A percentile compares a stretch with the other conserved stretches of the same genome.
Conservation (phyloP, 371 early-diverging fungal genomes). For the Mortierella sp. region DNA sequence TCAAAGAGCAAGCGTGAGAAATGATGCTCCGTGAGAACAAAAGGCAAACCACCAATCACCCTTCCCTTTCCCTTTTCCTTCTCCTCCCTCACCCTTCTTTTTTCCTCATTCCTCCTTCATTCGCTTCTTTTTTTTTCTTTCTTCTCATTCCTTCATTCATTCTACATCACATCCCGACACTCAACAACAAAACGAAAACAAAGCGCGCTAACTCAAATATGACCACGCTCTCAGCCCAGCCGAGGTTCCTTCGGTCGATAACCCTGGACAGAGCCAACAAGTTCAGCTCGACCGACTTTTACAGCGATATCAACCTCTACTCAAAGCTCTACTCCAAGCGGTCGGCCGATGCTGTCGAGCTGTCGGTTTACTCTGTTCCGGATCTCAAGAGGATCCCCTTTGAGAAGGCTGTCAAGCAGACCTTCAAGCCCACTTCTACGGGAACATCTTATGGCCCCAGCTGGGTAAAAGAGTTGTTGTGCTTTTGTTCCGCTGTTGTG, state of each 20-base stretch:
- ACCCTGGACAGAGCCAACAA: slow-evolving; percentile 41
- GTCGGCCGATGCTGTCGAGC: slow-evolving; percentile 20
- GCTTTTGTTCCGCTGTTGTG: not conserved
- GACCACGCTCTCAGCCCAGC: slow-evolving; percentile 48
- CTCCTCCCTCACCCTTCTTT: not conserved
- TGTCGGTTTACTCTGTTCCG: slow-evolving; percentile 84
- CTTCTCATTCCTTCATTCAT: not conserved
- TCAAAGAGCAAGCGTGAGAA: not conserved
- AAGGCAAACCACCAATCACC: not conserved
- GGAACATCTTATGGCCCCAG: slow-evolving; percentile 90
- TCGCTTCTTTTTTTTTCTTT: no score
- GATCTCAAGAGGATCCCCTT: slow-evolving; percentile 87
- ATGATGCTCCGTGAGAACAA: not conserved
- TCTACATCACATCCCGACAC: not conserved
- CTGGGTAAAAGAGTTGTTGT: slow-evolving; percentile 70
- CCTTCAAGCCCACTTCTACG: slow-evolving; percentile 71
- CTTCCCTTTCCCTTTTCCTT: not conserved
- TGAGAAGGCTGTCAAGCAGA: slow-evolving; percentile 82
- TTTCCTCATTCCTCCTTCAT: no score
- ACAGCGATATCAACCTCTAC: slow-evolving; percentile 39
- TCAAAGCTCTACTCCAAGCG: slow-evolving; percentile 39
- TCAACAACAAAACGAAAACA: not conserved
- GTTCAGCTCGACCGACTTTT: slow-evolving; percentile 28
- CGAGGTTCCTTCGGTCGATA: slow-evolving; percentile 51
- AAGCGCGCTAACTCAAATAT: slow-evolving; percentile 10